Conservation (phyloP, 2,329 filamentous ascomycete species). For the Trichoderma sp. region DNA sequence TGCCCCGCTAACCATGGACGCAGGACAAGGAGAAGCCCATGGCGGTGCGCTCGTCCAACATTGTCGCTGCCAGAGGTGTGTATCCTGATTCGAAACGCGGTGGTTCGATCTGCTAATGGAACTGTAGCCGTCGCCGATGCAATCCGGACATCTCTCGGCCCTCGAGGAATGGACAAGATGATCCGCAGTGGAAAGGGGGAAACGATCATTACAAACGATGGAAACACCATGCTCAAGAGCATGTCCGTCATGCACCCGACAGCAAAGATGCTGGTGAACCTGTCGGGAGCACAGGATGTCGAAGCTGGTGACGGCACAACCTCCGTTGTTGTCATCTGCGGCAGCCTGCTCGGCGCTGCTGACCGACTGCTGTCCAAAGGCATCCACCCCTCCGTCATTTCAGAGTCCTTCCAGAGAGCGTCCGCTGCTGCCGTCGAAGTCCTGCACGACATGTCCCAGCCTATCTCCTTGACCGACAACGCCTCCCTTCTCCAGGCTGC, state of each 20-base stretch:
- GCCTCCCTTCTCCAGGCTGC: conserved; percentile 91
- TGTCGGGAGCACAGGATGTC: conserved; percentile 95
- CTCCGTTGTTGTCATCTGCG: conserved; percentile 96
- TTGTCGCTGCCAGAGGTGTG: conserved; percentile 90
- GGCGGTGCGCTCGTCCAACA: conserved; percentile 93
- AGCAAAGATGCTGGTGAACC: conserved; percentile 97
- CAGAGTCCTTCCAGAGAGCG: conserved; percentile 94
- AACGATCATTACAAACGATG: conserved; percentile 99
- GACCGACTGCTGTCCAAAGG: conserved; percentile 88
- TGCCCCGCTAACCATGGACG: conserved; percentile 36
- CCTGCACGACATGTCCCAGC: conserved; percentile 92
- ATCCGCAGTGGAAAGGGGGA: conserved; percentile 95
- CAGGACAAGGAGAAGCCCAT: conserved; percentile 96
- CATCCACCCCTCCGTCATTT: conserved; percentile 96
- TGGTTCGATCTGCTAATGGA: neutral
- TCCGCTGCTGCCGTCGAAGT: conserved; percentile 84
- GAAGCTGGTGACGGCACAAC: conserved; percentile 98
- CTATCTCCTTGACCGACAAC: conserved; percentile 84
- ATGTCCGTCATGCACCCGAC: conserved; percentile 99
- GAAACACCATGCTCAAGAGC: conserved; percentile 97
- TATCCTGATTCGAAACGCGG: neutral
- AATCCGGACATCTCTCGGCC: conserved; percentile 92
- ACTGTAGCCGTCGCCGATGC: conserved; percentile 86
- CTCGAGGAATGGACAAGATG: conserved; percentile 99
- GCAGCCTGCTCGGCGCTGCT: conserved; percentile 88